Evolutionary conservation across 192 early-diverging fungal genomes (phyloP).

Genomic region (Umbelopsis vinacea): DNA sequence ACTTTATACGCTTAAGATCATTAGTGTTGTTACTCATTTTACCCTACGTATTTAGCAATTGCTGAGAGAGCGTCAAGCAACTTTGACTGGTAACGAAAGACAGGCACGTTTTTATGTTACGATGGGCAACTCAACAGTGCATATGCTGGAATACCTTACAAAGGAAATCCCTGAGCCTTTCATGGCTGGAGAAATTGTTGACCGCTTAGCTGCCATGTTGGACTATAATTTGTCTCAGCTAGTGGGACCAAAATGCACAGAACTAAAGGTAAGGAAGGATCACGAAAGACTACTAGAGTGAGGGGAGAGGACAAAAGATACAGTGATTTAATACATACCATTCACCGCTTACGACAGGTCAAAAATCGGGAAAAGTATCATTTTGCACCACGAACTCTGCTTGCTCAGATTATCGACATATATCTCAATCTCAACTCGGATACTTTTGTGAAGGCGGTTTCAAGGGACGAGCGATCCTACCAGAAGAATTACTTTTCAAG

Average conservation of each 20-base stretch:
- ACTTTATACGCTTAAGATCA: not conserved
- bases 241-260: conserved; percentile 90
- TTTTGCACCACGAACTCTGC: conserved; percentile 82
- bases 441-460: conserved; percentile 80
- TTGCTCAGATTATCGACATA: conserved; percentile 85
- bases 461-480: conserved; percentile 87
- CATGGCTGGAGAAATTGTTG: conserved; percentile 87
- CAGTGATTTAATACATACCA: not conserved
- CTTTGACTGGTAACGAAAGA: conserved; percentile 71
- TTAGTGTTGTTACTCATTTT: not conserved
- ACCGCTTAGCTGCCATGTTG: conserved; percentile 95
- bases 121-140: conserved; percentile 90
- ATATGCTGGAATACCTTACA: conserved; percentile 89
- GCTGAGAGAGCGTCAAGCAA: conserved; percentile 65
- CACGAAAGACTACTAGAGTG: not conserved
- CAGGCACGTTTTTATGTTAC: conserved; percentile 86
- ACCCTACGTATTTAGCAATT: conserved; percentile 39
- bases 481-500: conserved; percentile 75
- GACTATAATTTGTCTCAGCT: conserved; percentile 91
- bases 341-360: conserved; percentile 54
- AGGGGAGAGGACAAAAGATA: not conserved
- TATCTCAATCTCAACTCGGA: conserved; percentile 75
- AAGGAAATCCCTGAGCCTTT: conserved; percentile 82
- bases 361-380: conserved; percentile 85
- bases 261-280: conserved; percentile 68